Conservation (phyloP, 176 grass and related monocot genomes). For the Lolium perenne region DNA sequence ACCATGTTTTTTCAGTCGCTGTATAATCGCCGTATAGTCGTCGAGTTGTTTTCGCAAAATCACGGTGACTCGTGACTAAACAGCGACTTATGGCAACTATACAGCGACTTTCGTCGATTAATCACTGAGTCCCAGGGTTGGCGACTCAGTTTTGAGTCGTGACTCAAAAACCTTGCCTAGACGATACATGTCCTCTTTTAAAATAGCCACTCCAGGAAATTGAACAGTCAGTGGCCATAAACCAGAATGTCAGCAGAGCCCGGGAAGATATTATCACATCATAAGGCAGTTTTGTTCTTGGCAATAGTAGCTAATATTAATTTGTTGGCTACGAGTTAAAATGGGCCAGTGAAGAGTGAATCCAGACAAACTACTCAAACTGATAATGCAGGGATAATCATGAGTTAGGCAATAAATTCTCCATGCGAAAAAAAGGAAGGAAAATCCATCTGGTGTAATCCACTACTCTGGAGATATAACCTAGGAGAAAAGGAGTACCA, state of each 20-base stretch:
- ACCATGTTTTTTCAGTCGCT: too few relatives aligned
- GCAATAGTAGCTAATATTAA: background rate
- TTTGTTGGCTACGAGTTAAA: background rate
- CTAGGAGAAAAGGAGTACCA: background rate
- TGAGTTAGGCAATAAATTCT: background rate
- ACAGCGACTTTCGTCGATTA: too few relatives aligned
- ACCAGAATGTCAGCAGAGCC: background rate
- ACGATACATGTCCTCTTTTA: background rate
- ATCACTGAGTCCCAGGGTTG: too few relatives aligned
- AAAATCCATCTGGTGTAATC: background rate
- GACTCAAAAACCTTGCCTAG: too few relatives aligned
- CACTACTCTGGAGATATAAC: background rate
- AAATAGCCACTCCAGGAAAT: background rate
- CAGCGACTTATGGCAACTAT: too few relatives aligned
- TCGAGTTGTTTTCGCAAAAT: too few relatives aligned
- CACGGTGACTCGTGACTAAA: too few relatives aligned
- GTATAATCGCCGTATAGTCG: too few relatives aligned
- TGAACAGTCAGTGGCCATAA: background rate
- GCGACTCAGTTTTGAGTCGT: too few relatives aligned
- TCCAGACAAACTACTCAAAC: background rate
- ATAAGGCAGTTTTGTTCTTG: background rate
- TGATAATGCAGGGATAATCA: slow-evolving; percentile 8
- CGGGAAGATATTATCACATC: too few relatives aligned
- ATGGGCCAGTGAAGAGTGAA: background rate
- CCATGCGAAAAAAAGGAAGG: background rate